phyloP scores from a whole-genome alignment of 73 alveolate genomes.

The Effrenium voratum region DNA sequence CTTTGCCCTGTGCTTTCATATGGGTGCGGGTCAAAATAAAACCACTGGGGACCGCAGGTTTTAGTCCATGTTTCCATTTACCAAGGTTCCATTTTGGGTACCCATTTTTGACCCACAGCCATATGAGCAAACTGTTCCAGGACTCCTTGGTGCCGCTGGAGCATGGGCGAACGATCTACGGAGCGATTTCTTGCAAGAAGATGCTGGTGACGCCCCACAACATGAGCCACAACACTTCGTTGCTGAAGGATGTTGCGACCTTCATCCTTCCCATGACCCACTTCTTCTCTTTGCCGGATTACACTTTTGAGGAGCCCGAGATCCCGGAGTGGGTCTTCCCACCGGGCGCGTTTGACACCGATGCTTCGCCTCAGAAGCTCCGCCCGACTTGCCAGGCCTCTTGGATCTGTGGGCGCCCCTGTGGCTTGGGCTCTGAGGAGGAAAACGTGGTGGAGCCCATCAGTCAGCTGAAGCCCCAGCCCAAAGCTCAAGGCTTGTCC shows the following conservation, averaged over 20 bases:
- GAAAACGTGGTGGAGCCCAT: constrained; percentile 64
- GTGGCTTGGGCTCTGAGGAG: not conserved
- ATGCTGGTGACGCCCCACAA: constrained; percentile 75
- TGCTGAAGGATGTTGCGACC: constrained; percentile 54
- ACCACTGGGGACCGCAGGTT: too few relatives aligned
- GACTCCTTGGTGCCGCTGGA: constrained; percentile 71
- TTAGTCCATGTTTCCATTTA: too few relatives aligned
- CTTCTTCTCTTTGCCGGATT: constrained; percentile 80
- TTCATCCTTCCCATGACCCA: constrained; percentile 88
- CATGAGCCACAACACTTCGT: constrained; percentile 88
- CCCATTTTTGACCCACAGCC: too few relatives aligned
- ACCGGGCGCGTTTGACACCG: not conserved
- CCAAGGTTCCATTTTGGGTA: too few relatives aligned
- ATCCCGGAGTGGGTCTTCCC: constrained; percentile 52
- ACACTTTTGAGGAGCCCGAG: constrained; percentile 55
- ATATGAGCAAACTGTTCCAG: too few relatives aligned
- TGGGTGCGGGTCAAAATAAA: too few relatives aligned
- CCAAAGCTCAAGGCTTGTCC: not conserved
- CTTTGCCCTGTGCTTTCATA: too few relatives aligned
- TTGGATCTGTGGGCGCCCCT: constrained; percentile 18
- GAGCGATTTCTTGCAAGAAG: constrained; percentile 6
- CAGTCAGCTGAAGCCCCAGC: not conserved
- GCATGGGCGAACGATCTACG: constrained; percentile 82
- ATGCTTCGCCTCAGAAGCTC: not conserved
- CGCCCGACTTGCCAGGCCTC: not conserved